phyloP scores from a whole-genome alignment of 169 alveolate genomes.

The Blepharisma undulans region DNA sequence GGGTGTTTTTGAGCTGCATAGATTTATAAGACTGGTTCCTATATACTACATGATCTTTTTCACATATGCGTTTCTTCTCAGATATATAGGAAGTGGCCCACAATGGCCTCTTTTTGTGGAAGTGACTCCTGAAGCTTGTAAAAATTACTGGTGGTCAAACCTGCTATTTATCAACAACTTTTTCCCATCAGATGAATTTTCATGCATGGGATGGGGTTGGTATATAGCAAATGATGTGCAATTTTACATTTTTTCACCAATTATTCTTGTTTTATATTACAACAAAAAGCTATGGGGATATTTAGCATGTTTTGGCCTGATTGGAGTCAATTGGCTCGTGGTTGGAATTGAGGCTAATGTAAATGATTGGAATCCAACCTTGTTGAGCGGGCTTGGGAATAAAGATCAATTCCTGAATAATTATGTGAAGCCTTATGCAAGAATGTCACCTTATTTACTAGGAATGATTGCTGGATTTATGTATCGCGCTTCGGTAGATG shows the following conservation, averaged over 20 bases:
- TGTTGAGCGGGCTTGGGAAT: neutral
- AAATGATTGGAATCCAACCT: neutral
- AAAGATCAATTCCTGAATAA: neutral
- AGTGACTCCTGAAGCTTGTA: conserved; percentile 35
- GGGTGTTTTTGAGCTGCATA: neutral
- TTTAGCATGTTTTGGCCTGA: neutral
- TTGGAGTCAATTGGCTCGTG: neutral
- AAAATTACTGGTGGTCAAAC: conserved; percentile 70
- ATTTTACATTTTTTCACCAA: conserved; percentile 43
- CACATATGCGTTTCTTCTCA: neutral
- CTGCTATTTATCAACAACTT: conserved; percentile 55
- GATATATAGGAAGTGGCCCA: conserved; percentile 2
- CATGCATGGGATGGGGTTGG: conserved; percentile 58
- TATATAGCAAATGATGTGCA: conserved; percentile 62
- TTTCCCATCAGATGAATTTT: conserved; percentile 40
- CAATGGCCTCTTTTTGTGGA: neutral
- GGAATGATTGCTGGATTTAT: conserved; percentile 29
- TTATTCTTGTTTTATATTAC: conserved; percentile 14
- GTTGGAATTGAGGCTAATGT: neutral
- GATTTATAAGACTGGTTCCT: neutral
- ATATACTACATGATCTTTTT: neutral
- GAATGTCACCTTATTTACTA: conserved; percentile 12
- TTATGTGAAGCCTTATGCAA: conserved; percentile 13
- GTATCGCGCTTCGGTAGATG: neutral
- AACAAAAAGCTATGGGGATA: neutral